phyloP scores from a whole-genome alignment of 2,329 filamentous ascomycete species.

The Diaporthe amygdali region DNA sequence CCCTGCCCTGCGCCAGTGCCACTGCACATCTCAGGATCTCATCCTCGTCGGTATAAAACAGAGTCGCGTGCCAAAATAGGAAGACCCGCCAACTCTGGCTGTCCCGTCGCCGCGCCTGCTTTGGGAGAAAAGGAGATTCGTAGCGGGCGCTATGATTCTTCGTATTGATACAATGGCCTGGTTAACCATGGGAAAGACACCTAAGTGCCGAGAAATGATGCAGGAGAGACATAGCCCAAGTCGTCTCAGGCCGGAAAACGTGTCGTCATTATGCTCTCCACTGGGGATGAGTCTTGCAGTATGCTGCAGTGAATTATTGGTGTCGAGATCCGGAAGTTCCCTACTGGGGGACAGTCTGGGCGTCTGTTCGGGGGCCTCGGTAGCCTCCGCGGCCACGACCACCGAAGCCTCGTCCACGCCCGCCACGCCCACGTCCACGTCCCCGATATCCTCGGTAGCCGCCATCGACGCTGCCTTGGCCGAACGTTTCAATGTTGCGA shows the following conservation, averaged over 20 bases:
- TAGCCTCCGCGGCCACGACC: constrained; percentile 41
- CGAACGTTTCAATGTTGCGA: constrained; percentile 97
- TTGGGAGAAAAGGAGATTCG: background rate
- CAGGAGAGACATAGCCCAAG: background rate
- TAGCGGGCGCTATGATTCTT: constrained; percentile 6
- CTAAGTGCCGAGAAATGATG: constrained; percentile 16
- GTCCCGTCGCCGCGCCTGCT: background rate
- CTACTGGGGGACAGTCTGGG: constrained; percentile 14
- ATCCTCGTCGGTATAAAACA: constrained; percentile 5
- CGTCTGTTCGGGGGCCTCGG: constrained; percentile 33
- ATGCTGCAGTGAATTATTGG: background rate
- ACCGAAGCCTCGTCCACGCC: constrained; percentile 48
- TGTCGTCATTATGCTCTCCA: constrained; percentile 4
- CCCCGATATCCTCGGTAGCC: constrained; percentile 78
- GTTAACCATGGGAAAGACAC: background rate
- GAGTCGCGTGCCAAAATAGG: constrained; percentile 1
- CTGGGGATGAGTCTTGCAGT: background rate
- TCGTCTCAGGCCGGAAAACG: background rate
- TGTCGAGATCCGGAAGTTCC: background rate
- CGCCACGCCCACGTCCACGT: constrained; percentile 75
- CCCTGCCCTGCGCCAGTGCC: constrained; percentile 16
- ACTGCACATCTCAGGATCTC: background rate
- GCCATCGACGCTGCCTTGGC: constrained; percentile 91
- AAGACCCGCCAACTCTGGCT: background rate
- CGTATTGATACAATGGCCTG: constrained; percentile 16